phyloP scores from a whole-genome alignment of 371 early-diverging fungal genomes.

The Capillidium rhysosporum region DNA sequence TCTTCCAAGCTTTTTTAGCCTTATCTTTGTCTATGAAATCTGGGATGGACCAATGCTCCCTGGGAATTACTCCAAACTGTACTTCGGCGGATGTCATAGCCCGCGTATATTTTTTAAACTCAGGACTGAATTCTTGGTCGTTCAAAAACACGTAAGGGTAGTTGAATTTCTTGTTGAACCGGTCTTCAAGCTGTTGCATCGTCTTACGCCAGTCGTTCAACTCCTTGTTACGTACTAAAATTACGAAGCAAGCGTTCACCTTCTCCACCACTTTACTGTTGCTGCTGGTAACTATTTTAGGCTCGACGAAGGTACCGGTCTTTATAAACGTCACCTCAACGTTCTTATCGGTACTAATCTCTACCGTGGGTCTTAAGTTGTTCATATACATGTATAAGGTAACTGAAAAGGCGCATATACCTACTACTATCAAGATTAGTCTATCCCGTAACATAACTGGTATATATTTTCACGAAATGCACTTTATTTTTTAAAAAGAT shows the following conservation, averaged over 20 bases:
- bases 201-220: constrained; percentile 36
- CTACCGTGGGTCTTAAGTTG: no score
- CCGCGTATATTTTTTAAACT: constrained; percentile 34
- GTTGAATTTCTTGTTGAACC: constrained; percentile 53
- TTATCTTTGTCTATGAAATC: constrained; percentile 46
- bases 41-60: constrained; percentile 62
- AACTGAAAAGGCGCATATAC: no score
- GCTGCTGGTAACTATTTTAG: constrained; percentile 2
- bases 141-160: constrained; percentile 76
- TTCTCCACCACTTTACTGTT: no score
- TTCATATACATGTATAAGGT: no score
- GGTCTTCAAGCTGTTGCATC: constrained; percentile 49
- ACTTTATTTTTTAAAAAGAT: no score
- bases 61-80: constrained; percentile 48
- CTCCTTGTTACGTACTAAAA: constrained; percentile 49
- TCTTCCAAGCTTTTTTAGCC: constrained; percentile 27
- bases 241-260: constrained; percentile 40
- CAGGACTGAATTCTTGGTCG: constrained; percentile 51
- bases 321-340: no score
- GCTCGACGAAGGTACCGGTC: no score
- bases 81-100: constrained; percentile 26
- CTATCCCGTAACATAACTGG: no score
- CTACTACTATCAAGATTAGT: no score
- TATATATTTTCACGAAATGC: no score
- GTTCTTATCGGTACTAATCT: no score